Percentiles rank a stretch among this genome's conserved stretches.
These are phyloP conservation scores for Agrostemma githago DNA, from an alignment of 148 eudicot genomes.

Conservation along the genomic window DNA sequence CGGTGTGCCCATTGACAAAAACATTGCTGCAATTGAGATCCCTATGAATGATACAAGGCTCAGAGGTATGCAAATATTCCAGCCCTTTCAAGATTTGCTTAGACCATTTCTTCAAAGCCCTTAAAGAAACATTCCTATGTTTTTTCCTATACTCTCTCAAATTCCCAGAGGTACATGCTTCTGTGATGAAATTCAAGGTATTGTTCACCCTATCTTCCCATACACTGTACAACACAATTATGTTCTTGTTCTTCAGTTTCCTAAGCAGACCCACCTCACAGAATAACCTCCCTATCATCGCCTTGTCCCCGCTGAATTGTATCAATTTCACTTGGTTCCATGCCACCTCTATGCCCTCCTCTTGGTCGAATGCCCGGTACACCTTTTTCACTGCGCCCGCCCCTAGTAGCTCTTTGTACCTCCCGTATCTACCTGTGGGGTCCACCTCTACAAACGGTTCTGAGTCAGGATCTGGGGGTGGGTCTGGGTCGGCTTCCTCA, in stretches of 20 bases:
- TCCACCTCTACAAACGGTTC: slow-evolving; percentile 74
- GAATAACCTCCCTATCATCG: slow-evolving; percentile 36
- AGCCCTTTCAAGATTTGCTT: slow-evolving; percentile 76
- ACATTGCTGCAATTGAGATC: slow-evolving; percentile 88
- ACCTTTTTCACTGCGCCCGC: slow-evolving; percentile 74
- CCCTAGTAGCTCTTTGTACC: slow-evolving; percentile 66
- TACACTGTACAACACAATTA: slow-evolving; percentile 48
- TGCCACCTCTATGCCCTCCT: slow-evolving; percentile 80
- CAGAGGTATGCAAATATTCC: slow-evolving; percentile 71
- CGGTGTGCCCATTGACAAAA: slow-evolving; percentile 78
- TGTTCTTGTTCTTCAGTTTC: slow-evolving; percentile 44
- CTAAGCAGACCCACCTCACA: slow-evolving; percentile 54
- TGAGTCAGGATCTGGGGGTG: slow-evolving; percentile 18
- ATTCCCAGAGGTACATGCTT: slow-evolving; percentile 72
- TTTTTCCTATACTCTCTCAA: slow-evolving; percentile 74
- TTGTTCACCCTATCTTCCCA: slow-evolving; percentile 55
- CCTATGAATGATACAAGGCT: slow-evolving; percentile 83
- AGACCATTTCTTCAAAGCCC: slow-evolving; percentile 85
- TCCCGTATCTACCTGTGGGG: slow-evolving; percentile 66
- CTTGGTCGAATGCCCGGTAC: slow-evolving; percentile 73
- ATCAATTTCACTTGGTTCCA: slow-evolving; percentile 75
- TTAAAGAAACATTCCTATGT: slow-evolving; percentile 60
- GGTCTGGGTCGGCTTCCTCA: neutral
- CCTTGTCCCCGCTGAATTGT: slow-evolving; percentile 47
- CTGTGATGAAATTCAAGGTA: slow-evolving; percentile 70